These are phyloP conservation scores for Diaporthe capsici DNA, from an alignment of 2,329 filamentous ascomycete species.

Conservation along the genomic window DNA sequence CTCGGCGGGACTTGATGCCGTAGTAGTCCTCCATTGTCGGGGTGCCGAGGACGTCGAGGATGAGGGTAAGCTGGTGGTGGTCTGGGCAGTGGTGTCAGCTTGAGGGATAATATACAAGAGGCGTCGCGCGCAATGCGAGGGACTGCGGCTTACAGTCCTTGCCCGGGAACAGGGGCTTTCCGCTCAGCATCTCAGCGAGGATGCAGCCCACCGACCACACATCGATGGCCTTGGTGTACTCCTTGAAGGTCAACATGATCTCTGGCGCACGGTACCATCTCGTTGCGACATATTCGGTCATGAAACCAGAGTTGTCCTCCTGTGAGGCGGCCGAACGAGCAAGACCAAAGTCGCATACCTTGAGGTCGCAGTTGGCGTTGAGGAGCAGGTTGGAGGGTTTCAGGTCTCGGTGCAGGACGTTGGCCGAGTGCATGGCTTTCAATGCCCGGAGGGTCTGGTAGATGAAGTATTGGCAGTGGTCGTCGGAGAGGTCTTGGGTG, in stretches of 20 bases:
- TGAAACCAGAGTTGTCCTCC: constrained; percentile 99
- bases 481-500: constrained; percentile 97
- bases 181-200: constrained; percentile 97
- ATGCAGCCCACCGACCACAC: constrained; percentile 99
- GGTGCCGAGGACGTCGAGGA: constrained; percentile 96
- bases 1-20: constrained; percentile 97
- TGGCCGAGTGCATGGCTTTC: constrained; percentile 99
- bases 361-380: constrained; percentile 98
- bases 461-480: constrained; percentile 99
- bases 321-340: constrained; percentile 96
- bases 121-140: neutral
- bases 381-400: constrained; percentile 97
- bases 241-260: constrained; percentile 99
- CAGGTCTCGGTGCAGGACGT: constrained; percentile 95
- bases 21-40: constrained; percentile 99
- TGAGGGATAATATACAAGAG: neutral
- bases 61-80: constrained; percentile 97
- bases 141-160: constrained; percentile 85
- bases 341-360: constrained; percentile 98
- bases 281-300: constrained; percentile 99
- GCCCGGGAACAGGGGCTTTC: constrained; percentile 97
- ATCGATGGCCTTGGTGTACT: constrained; percentile 99
- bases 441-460: constrained; percentile 98
- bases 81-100: constrained; percentile 65
- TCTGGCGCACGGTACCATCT: constrained; percentile 99